phyloP scores from a whole-genome alignment of 148 eudicot genomes.

The Vaccinium myrtillus region DNA sequence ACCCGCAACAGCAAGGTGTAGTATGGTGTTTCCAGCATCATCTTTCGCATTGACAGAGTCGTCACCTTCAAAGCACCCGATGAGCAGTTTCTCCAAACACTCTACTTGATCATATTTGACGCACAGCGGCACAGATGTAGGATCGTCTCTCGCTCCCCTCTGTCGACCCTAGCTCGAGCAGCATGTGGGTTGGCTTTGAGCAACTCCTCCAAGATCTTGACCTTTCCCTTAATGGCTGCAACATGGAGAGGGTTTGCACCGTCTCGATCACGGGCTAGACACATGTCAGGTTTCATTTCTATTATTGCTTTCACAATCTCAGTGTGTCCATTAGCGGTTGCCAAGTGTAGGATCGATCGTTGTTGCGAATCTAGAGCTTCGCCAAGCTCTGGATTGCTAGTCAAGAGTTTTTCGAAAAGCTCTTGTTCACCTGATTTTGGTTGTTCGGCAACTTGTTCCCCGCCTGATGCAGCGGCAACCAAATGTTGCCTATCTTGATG shows the following conservation, averaged over 20 bases:
- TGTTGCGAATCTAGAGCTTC: background rate
- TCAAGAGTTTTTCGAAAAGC: background rate
- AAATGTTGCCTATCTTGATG: too few relatives aligned
- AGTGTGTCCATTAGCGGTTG: conserved; percentile 26
- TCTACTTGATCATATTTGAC: conserved; percentile 18
- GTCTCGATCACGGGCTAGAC: too few relatives aligned
- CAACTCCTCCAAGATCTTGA: conserved; percentile 24
- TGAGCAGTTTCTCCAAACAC: conserved; percentile 11
- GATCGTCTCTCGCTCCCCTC: conserved; percentile 16
- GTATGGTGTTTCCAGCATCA: conserved; percentile 28
- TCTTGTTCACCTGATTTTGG: too few relatives aligned
- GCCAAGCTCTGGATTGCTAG: background rate
- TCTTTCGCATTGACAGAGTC: conserved; percentile 11
- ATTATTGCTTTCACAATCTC: conserved; percentile 7
- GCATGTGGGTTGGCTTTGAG: conserved; percentile 19
- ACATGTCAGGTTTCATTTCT: too few relatives aligned
- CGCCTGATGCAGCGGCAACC: too few relatives aligned
- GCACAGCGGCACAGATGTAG: conserved; percentile 37
- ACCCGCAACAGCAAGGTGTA: conserved; percentile 26
- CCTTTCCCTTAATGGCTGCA: too few relatives aligned
- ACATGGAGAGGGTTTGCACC: too few relatives aligned
- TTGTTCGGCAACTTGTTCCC: too few relatives aligned
- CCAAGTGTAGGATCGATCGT: conserved; percentile 7
- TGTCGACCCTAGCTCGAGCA: conserved; percentile 17
- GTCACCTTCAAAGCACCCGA: background rate